These are phyloP conservation scores for Trichoderma lentiforme DNA, from an alignment of 2,329 filamentous ascomycete species.

Conservation along the genomic window DNA sequence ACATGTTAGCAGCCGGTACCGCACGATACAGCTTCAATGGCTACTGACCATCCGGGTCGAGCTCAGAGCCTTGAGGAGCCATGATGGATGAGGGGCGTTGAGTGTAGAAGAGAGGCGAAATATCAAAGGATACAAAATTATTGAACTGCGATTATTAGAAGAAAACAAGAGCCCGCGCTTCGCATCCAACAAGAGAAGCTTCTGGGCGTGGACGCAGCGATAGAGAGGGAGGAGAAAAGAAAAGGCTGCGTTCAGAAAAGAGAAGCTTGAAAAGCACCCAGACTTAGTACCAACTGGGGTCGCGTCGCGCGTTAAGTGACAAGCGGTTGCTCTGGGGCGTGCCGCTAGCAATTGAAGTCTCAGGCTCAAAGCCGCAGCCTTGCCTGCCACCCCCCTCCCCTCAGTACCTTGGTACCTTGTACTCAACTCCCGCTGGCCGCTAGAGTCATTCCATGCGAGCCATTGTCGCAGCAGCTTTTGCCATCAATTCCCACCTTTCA, in stretches of 20 bases:
- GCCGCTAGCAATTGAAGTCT: neutral
- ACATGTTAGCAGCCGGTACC: neutral
- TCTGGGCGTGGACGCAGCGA: neutral
- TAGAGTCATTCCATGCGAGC: neutral
- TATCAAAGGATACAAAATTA: neutral
- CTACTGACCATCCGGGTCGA: conserved; percentile 36
- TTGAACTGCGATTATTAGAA: neutral
- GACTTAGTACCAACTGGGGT: conserved; percentile 19
- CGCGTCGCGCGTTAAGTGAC: conserved; percentile 41
- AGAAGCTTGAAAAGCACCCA: conserved; percentile 29
- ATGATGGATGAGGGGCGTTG: conserved; percentile 24
- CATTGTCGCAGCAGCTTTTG: conserved; percentile 1
- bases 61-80: conserved; percentile 36
- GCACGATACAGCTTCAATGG: neutral
- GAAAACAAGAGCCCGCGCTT: neutral
- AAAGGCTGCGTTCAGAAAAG: neutral
- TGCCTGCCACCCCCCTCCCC: conserved; percentile 10
- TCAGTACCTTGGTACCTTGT: neutral
- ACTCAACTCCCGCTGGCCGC: neutral
- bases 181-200: neutral
- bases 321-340: conserved; percentile 4
- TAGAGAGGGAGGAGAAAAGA: neutral
- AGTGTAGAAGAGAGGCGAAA: neutral
- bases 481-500: neutral
- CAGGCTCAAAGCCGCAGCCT: neutral